Conservation (phyloP, 2,329 filamentous ascomycete genomes). For the Cordyceps fumosorosea region DNA sequence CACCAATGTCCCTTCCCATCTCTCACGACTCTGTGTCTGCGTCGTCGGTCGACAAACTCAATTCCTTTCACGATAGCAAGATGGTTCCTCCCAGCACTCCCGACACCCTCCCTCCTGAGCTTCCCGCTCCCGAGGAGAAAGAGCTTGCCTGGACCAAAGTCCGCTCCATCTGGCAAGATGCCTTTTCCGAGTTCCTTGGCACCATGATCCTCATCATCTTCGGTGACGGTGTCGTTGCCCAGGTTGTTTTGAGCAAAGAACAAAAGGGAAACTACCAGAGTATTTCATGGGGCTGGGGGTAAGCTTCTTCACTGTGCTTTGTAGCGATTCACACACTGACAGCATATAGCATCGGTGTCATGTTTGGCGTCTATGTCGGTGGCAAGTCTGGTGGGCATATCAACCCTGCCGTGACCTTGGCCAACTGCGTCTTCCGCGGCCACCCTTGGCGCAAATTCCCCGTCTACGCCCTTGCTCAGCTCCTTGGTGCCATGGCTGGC, state of each 20-base stretch:
- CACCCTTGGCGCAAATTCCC: slow-evolving; percentile 65
- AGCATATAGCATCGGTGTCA: slow-evolving; percentile 51
- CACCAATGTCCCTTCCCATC: slow-evolving; percentile 24
- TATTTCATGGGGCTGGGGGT: slow-evolving; percentile 46
- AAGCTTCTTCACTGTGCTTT: slow-evolving; percentile 19
- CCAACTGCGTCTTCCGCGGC: slow-evolving; percentile 61
- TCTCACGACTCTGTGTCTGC: slow-evolving; percentile 28
- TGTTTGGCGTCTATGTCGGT: slow-evolving; percentile 62
- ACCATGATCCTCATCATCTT: slow-evolving; percentile 64
- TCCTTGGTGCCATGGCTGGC: slow-evolving; percentile 60
- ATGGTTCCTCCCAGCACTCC: slow-evolving; percentile 21
- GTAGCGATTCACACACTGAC: slow-evolving; percentile 4
- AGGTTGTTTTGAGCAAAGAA: slow-evolving; percentile 52
- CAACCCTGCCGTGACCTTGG: slow-evolving; percentile 64
- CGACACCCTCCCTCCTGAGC: slow-evolving; percentile 12
- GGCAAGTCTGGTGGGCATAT: slow-evolving; percentile 62
- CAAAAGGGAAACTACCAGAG: slow-evolving; percentile 43
- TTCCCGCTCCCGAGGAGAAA: slow-evolving; percentile 17
- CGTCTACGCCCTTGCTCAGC: slow-evolving; percentile 58
- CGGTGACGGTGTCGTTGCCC: slow-evolving; percentile 64
- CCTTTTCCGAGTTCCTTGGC: slow-evolving; percentile 61
- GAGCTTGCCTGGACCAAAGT: slow-evolving; percentile 44
- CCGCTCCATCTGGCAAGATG: slow-evolving; percentile 46
- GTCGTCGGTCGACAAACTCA: slow-evolving; percentile 27
- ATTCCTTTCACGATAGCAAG: slow-evolving; percentile 24